phyloP scores from a whole-genome alignment of 768 basidiomycete species.

The Amanita pallidorosea region DNA sequence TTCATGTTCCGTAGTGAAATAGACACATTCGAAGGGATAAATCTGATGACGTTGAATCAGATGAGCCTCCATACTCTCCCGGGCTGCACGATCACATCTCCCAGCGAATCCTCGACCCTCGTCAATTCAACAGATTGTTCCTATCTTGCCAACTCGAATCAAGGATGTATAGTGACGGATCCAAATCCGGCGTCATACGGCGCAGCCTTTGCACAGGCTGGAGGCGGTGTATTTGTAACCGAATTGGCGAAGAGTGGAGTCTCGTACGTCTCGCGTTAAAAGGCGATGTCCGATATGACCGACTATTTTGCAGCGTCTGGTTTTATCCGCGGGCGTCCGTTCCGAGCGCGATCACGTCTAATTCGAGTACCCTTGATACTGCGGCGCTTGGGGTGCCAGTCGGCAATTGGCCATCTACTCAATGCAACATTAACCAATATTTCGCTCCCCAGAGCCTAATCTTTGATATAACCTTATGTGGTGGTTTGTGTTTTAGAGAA shows the following conservation, averaged over 20 bases:
- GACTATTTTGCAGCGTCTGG: background rate
- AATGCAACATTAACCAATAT: constrained; percentile 41
- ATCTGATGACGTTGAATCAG: constrained; percentile 51
- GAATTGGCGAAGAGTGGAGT: constrained; percentile 59
- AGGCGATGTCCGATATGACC: constrained; percentile 20
- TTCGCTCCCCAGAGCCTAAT: constrained; percentile 59
- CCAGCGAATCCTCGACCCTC: constrained; percentile 39
- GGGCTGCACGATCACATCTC: constrained; percentile 42
- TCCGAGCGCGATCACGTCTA: constrained; percentile 11
- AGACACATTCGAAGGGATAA: constrained; percentile 79
- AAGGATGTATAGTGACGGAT: constrained; percentile 57
- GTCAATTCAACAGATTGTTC: constrained; percentile 39
- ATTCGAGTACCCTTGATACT: constrained; percentile 42
- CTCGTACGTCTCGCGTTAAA: constrained; percentile 30
- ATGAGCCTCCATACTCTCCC: constrained; percentile 62
- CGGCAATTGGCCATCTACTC: constrained; percentile 52
- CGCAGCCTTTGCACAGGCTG: constrained; percentile 47
- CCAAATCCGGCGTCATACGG: constrained; percentile 51
- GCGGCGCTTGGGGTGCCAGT: constrained; percentile 53
- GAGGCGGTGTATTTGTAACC: constrained; percentile 70
- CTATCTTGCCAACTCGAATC: constrained; percentile 37
- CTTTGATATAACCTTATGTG: constrained; percentile 67
- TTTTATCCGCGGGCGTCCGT: background rate
- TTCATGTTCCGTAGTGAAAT: constrained; percentile 35
- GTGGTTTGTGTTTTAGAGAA: constrained; percentile 22